Conservation (phyloP, 192 early-diverging fungal species). For the Coemansia sp. region DNA sequence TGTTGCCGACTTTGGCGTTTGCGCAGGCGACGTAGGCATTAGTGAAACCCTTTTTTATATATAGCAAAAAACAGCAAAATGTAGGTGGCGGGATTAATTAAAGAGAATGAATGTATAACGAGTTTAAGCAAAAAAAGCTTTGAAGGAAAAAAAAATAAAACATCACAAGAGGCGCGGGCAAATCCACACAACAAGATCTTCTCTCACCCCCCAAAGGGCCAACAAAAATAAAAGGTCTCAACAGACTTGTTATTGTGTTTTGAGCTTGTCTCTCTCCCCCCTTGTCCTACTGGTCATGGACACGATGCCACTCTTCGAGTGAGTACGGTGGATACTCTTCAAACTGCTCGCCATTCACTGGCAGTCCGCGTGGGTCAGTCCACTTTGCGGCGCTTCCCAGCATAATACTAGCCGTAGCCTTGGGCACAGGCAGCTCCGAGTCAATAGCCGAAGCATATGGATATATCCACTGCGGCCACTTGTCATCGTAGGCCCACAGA, state of each 20-base stretch:
- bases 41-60: not conserved
- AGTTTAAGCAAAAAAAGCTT: not conserved
- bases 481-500: conserved; percentile 49
- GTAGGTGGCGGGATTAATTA: not conserved
- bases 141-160: not conserved
- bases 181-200: not conserved
- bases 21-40: conserved; percentile 4
- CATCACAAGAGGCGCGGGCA: not conserved
- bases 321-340: conserved; percentile 59
- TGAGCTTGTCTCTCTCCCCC: not conserved
- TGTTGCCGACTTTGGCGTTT: conserved; percentile 13
- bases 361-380: conserved; percentile 40
- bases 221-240: conserved; percentile 12
- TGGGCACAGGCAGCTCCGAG: conserved; percentile 55
- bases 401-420: conserved; percentile 49
- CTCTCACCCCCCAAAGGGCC: not conserved
- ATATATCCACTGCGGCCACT: conserved; percentile 35
- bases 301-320: conserved; percentile 64
- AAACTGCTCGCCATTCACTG: conserved; percentile 40
- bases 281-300: conserved; percentile 28
- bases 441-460: conserved; percentile 65
- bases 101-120: not conserved
- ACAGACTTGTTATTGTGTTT: not conserved
- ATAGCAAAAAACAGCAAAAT: not conserved
- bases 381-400: conserved; percentile 53